phyloP scores from a whole-genome alignment of 2,329 filamentous ascomycete genomes.

The Botrytis fragariae region DNA sequence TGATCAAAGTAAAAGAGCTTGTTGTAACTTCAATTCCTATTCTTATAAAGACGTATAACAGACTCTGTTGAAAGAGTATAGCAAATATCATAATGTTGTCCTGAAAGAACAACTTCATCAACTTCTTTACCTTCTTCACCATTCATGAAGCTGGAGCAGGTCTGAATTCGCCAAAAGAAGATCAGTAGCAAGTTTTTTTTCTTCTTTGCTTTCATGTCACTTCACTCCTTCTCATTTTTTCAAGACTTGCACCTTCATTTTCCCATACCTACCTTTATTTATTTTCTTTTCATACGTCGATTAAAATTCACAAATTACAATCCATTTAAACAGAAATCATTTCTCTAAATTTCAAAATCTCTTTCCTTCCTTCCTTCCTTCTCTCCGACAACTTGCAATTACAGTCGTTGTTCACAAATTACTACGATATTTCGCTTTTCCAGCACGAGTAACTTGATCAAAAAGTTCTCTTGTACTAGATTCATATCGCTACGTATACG shows the following conservation, averaged over 20 bases:
- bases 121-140: neutral
- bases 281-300: neutral
- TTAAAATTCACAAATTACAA: neutral
- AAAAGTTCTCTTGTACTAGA: neutral
- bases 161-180: conserved; percentile 1
- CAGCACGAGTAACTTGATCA: neutral
- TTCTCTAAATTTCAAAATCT: neutral
- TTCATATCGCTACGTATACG: neutral
- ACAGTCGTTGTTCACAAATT: neutral
- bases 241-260: neutral
- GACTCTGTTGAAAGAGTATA: neutral
- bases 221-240: conserved; percentile 3
- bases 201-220: conserved; percentile 1
- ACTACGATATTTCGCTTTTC: neutral
- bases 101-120: neutral
- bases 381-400: neutral
- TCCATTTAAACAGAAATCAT: neutral
- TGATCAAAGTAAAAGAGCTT: neutral
- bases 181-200: conserved; percentile 3
- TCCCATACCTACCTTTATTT: neutral
- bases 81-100: neutral
- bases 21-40: neutral
- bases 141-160: neutral
- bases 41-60: neutral
- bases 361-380: neutral